Percentiles rank a stretch among this genome's conserved stretches.
These are phyloP conservation scores for Calonectria honghensis DNA, from an alignment of 2,329 filamentous ascomycete genomes.

Conservation along the genomic window DNA sequence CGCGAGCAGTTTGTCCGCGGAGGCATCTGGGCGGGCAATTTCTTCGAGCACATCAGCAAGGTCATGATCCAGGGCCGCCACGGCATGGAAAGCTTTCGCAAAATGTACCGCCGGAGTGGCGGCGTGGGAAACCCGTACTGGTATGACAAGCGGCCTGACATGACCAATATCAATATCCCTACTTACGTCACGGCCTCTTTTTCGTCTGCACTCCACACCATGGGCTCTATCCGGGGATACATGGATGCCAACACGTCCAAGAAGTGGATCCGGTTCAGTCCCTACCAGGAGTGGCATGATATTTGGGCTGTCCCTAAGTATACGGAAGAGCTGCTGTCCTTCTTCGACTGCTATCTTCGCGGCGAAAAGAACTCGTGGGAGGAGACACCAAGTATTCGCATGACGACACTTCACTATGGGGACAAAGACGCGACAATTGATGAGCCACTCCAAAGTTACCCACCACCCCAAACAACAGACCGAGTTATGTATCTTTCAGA, in stretches of 20 bases:
- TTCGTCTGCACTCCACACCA: conserved; percentile 49
- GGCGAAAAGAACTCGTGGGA: conserved; percentile 25
- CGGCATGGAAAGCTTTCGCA: conserved; percentile 49
- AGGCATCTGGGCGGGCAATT: conserved; percentile 43
- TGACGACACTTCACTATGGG: conserved; percentile 29
- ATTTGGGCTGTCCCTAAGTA: conserved; percentile 17
- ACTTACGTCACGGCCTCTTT: conserved; percentile 51
- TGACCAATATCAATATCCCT: conserved; percentile 50
- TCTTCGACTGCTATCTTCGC: conserved; percentile 30
- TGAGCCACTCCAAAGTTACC: conserved; percentile 54
- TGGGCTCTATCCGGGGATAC: conserved; percentile 58
- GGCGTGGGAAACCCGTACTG: conserved; percentile 49
- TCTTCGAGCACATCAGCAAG: conserved; percentile 45
- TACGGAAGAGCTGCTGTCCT: conserved; percentile 5
- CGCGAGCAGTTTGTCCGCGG: conserved; percentile 53
- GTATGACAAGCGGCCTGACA: conserved; percentile 51
- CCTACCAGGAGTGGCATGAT: conserved; percentile 35
- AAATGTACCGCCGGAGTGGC: conserved; percentile 43
- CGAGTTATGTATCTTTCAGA: conserved; percentile 16
- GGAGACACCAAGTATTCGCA: conserved; percentile 23
- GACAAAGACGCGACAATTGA: conserved; percentile 55
- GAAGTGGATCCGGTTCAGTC: conserved; percentile 64
- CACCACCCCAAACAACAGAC: conserved; percentile 37
- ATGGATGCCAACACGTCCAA: conserved; percentile 59
- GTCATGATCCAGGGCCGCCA: conserved; percentile 49